Percentiles rank a stretch among this genome's conserved stretches.
phyloP scores from a whole-genome alignment of 495 filamentous ascomycete genomes.

The Penicillium subrubescens region DNA sequence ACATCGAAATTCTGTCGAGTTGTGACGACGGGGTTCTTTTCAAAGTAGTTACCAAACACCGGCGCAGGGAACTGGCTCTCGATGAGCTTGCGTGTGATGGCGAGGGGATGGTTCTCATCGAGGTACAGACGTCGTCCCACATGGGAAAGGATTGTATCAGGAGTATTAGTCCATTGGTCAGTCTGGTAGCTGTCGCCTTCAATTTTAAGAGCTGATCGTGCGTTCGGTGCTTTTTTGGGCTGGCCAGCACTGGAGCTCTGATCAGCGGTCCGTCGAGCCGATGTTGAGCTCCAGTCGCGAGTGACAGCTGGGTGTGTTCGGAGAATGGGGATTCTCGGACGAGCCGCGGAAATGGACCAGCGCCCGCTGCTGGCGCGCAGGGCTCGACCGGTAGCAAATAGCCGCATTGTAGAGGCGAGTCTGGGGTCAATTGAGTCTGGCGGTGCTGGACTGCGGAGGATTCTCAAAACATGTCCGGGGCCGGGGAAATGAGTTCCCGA shows the following conservation, averaged over 20 bases:
- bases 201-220: conserved; percentile 46
- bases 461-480: conserved; percentile 29
- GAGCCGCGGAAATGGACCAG: conserved; percentile 39
- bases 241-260: conserved; percentile 11
- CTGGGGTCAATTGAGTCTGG: neutral
- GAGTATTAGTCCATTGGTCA: conserved; percentile 86
- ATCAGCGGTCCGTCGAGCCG: conserved; percentile 28
- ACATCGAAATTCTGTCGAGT: conserved; percentile 93
- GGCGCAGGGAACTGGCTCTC: conserved; percentile 82
- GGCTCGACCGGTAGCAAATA: conserved; percentile 48
- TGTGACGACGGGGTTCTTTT: conserved; percentile 81
- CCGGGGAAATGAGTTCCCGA: conserved; percentile 39
- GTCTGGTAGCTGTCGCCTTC: conserved; percentile 63
- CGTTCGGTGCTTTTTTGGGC: conserved; percentile 15
- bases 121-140: conserved; percentile 79
- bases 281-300: conserved; percentile 42
- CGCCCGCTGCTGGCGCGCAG: conserved; percentile 44
- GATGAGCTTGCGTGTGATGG: conserved; percentile 87
- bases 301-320: conserved; percentile 23
- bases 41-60: conserved; percentile 73
- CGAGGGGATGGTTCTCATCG: conserved; percentile 83
- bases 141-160: conserved; percentile 70
- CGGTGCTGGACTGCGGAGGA: neutral
- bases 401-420: conserved; percentile 37
- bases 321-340: conserved; percentile 31